Percentiles rank a stretch among this genome's conserved stretches.
Conservation (phyloP, 2,329 filamentous ascomycete genomes). For the Claviceps sp. region DNA sequence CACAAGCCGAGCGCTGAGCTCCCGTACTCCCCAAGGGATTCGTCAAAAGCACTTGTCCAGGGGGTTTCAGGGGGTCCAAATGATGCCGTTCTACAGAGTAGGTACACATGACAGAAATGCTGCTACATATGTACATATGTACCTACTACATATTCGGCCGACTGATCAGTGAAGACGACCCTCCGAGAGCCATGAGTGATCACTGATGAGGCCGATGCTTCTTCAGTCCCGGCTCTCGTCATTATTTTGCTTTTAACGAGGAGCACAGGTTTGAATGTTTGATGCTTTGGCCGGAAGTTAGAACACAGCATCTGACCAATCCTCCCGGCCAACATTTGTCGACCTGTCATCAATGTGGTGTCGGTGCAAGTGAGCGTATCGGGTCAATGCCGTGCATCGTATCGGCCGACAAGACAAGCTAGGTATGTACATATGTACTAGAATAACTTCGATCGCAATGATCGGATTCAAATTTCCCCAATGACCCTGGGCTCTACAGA, state of each 20-base stretch:
- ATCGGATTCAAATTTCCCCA: not conserved
- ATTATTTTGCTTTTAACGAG: not conserved
- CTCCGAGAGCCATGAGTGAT: too few species aligned
- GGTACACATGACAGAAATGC: too few species aligned
- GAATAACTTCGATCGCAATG: not conserved
- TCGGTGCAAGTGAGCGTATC: not conserved
- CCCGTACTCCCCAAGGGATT: not conserved
- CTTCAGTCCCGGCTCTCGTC: not conserved
- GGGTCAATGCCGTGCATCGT: not conserved
- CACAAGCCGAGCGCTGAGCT: not conserved
- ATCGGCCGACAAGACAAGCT: not conserved
- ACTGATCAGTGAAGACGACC: not conserved
- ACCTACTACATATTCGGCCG: not conserved
- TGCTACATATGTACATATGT: too few species aligned
- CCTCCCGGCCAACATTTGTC: not conserved
- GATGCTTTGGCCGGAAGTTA: not conserved
- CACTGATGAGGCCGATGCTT: not conserved
- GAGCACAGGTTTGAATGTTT: not conserved
- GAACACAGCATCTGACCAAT: constrained; percentile 1
- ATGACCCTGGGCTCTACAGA: not conserved
- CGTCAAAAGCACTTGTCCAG: not conserved
- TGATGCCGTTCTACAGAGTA: not conserved
- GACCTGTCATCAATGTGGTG: not conserved
- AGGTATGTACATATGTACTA: not conserved
- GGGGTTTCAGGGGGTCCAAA: not conserved